Base-by-base conservation (phyloP, 257 asterid species). In the Petrea volubilis region DNA sequence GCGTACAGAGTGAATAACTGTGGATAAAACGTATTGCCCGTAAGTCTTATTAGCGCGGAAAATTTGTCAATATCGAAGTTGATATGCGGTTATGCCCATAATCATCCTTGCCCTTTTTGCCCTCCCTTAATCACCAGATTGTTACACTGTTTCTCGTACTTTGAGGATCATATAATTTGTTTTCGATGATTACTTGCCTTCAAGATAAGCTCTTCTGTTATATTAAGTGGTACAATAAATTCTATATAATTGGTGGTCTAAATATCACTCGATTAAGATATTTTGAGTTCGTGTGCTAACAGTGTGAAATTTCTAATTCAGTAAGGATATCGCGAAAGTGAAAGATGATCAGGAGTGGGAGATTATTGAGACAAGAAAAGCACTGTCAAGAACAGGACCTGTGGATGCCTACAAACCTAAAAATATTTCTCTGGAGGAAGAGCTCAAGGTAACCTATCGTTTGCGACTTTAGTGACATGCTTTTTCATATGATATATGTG, bases 291-390 rank as follows among this genome's bases (percentile, higher is more conserved):
- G 31, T 36, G 69, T 60, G 52, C 27, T 66, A 72, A 76, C 25
- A 65, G 68, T 28, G 52, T 21, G n/a, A 27, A 70, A 50, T 67
- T 70, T 72, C 52, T 77, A 55, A 64, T 79, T 68, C 88, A 94
- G 98, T 87, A 94, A 94, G 92, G 98, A 94, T 65, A 84, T 94
- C 36, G 93, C 97, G 58, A 94, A 91, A 75, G 89, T 86, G 73
- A 94, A 81, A 84, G 97, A 94, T 71, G 98, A 91, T 60, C 87
- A 82, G 63, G 96, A 91, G 72, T 94, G 98, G 97, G 97, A 94
- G 78, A 94, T 94, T 46, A 87, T 86, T 12, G 98, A 89, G 87
- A 68, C 96, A 38, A 83, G 80, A 74, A 86, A 89, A 86, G 91
- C 94, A 50, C 86, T 91, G 14, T 94, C 98, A 18, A 82, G 93